Evolutionary conservation across 768 basidiomycete species (phyloP), one percentile per base, ranked within the genome.

Genomic region (Mrakia blollopis): DNA sequence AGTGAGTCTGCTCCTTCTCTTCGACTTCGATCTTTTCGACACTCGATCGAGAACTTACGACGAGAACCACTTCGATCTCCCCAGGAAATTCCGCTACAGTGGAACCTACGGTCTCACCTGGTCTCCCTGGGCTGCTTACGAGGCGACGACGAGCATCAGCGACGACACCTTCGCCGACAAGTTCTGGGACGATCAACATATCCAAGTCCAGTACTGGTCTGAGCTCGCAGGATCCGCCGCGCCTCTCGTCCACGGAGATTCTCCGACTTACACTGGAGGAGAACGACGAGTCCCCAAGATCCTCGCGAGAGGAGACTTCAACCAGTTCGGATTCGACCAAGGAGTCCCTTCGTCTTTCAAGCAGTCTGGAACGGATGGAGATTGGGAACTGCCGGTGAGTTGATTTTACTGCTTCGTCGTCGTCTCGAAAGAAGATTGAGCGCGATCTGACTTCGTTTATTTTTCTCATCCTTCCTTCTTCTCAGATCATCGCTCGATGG

Each of bases 171-270:
- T 94, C 83, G 80, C 84, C 39, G 82, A 82, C 73, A 72, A 77
- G 61, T 94, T 90, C 84, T 97, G 94, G 94, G 75, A 84, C 2
- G 94, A 94, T 11, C 71, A 91, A 77, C 94, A 97, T 83, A 87
- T 96, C 82, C 89, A 92, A 84, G 88, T 96, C 39, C 94, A 97
- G 86, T 96, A 97, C 84, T 96, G 92, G 91, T 91, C 90, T 78
- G 84, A 87, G 50, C 85, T 88, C 5, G 87, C 89, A 1, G 81
- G 88, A 73, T 91, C 91, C 1, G 85, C 90, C 11, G 85, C 87
- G 35, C 87, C 88, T 50, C 89, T 93, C 61, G 85, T 93, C 11
- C 94, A 96, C 79, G 91, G 91, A 23, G 94, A 97, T 81, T 82
- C 86, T 74, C 82, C 86, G 75, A 87, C 87, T 61, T 92, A 88